These are phyloP conservation scores for Diutina sp. DNA, from an alignment of 1,139 yeast genomes.

Conservation along the genomic window DNA sequence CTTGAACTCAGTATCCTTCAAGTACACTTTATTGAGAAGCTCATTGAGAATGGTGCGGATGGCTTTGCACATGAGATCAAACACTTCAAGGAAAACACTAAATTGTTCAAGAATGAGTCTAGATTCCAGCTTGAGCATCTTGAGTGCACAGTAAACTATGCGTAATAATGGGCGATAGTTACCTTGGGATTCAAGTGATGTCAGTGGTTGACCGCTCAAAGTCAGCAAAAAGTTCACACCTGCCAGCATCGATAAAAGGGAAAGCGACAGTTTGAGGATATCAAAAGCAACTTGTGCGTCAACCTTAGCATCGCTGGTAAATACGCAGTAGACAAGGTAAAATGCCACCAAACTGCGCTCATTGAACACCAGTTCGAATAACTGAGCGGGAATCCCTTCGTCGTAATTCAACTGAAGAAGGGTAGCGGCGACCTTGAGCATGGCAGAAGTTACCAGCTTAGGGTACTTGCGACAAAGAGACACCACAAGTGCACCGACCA, in stretches of 20 bases:
- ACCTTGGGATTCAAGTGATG: background rate
- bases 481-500: conserved; percentile 69
- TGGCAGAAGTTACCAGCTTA: conserved; percentile 13
- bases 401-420: conserved; percentile 37
- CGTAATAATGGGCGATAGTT: conserved; percentile 49
- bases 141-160: conserved; percentile 37
- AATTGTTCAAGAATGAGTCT: conserved; percentile 33
- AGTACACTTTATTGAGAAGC: conserved; percentile 42
- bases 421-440: conserved; percentile 29
- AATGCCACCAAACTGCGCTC: conserved; percentile 64
- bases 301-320: background rate
- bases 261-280: background rate
- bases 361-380: conserved; percentile 34
- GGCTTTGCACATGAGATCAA: conserved; percentile 47
- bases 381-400: conserved; percentile 10
- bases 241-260: background rate
- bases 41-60: conserved; percentile 40
- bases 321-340: conserved; percentile 35
- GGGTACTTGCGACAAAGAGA: conserved; percentile 38
- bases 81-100: conserved; percentile 40
- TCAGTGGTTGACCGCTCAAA: background rate
- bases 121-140: conserved; percentile 27
- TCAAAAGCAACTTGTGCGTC: background rate
- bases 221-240: background rate
- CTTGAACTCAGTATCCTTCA: conserved; percentile 17